A percentile compares a stretch with the other conserved stretches of the same genome.
Conservation (phyloP, 768 basidiomycete genomes). For the Kwoniella sp. region DNA sequence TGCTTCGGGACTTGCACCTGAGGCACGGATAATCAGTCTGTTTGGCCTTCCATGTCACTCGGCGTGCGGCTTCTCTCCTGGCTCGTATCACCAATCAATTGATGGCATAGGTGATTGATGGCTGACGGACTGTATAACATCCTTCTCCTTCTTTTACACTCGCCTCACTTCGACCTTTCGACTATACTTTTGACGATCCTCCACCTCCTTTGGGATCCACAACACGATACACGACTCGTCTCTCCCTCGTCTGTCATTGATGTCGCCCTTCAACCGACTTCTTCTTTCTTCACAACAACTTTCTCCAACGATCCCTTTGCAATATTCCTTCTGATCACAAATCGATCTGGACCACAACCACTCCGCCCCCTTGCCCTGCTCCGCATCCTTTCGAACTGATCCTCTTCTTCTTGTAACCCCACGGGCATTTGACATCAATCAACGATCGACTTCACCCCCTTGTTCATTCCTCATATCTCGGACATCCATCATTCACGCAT, state of each 20-base stretch:
- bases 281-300: too few relatives aligned
- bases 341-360: not conserved
- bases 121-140: not conserved
- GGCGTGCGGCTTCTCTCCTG: too few relatives aligned
- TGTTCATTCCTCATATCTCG: not conserved
- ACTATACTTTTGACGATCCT: not conserved
- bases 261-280: not conserved
- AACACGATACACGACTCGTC: not conserved
- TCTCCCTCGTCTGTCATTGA: too few relatives aligned
- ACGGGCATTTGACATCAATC: not conserved
- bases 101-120: not conserved
- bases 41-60: not conserved
- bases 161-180: not conserved
- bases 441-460: not conserved
- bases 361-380: not conserved
- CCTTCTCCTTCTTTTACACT: not conserved
- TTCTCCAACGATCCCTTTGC: too few relatives aligned
- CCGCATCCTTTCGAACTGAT: not conserved
- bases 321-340: not conserved
- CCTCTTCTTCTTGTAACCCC: not conserved
- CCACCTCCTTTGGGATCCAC: not conserved
- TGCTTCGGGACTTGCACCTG: not conserved
- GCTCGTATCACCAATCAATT: too few relatives aligned
- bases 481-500: not conserved
- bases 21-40: not conserved